These are phyloP conservation scores for Musa itinerans DNA, from an alignment of 176 grass and related monocot species.

Conservation along the genomic window DNA sequence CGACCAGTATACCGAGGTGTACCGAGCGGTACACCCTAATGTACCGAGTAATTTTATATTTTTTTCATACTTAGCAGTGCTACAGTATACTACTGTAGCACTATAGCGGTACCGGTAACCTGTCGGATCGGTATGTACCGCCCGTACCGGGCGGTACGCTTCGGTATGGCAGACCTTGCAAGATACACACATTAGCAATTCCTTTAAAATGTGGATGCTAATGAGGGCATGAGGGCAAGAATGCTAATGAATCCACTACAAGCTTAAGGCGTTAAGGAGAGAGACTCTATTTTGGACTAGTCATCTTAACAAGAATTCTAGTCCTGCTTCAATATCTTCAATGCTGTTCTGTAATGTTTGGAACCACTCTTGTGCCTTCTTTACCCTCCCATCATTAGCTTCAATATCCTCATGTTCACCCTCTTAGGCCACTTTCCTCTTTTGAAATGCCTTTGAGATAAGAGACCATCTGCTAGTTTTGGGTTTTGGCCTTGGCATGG, in stretches of 20 bases:
- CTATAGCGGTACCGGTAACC: no score
- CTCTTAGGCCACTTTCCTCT: neutral
- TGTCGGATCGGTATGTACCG: no score
- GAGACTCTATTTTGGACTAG: slow-evolving; percentile 6
- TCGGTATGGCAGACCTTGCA: no score
- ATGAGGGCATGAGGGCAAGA: neutral
- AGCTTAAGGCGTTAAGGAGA: slow-evolving; percentile 10
- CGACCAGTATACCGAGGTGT: no score
- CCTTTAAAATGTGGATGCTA: slow-evolving; percentile 4
- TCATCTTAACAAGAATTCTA: slow-evolving; percentile 17
- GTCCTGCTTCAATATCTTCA: slow-evolving; percentile 1
- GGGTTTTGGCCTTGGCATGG: neutral
- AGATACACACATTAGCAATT: neutral
- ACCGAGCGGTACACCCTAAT: no score
- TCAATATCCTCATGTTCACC: neutral
- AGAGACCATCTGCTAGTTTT: slow-evolving; percentile 3
- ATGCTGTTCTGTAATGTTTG: slow-evolving; percentile 3
- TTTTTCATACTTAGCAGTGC: no score
- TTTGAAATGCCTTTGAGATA: slow-evolving; percentile 6
- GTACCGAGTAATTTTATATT: no score
- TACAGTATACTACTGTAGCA: no score
- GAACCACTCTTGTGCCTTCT: neutral
- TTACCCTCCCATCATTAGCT: neutral
- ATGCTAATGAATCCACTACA: neutral
- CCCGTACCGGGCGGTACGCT: no score